Conservation (phyloP, 2,329 filamentous ascomycete species). For the Daldinia sp. region DNA sequence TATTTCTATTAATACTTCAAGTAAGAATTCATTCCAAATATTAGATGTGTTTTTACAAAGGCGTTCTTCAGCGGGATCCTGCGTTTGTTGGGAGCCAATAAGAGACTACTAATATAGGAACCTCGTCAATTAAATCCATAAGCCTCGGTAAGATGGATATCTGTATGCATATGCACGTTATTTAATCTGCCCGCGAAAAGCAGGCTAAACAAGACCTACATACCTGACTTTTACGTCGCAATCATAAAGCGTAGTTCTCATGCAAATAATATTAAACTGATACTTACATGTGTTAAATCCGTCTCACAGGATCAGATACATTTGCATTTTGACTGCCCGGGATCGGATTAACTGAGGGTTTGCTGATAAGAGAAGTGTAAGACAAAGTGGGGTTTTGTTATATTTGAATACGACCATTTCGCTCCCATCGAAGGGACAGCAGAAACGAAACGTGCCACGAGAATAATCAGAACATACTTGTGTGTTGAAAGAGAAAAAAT, state of each 20-base stretch:
- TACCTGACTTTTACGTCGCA: background rate
- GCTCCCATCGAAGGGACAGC: background rate
- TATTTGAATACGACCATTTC: background rate
- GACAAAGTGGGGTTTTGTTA: background rate
- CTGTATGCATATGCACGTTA: background rate
- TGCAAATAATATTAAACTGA: background rate
- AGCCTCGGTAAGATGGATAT: background rate
- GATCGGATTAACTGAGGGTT: background rate
- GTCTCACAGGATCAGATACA: background rate
- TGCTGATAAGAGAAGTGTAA: background rate
- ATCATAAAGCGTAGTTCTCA: background rate
- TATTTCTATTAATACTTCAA: too few relatives aligned
- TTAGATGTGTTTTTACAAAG: too few relatives aligned
- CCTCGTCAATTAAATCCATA: background rate
- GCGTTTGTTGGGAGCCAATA: background rate
- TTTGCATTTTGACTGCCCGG: background rate
- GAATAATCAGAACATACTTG: background rate
- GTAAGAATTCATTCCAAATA: too few relatives aligned
- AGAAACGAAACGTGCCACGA: background rate
- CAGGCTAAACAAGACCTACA: background rate
- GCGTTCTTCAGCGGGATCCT: background rate
- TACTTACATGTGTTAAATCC: background rate
- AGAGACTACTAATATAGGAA: background rate
- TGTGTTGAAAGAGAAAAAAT: background rate
- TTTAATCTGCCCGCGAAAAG: background rate